Evolutionary conservation across 2,329 filamentous ascomycete species (phyloP).

Genomic region (Trichoderma koningii): DNA sequence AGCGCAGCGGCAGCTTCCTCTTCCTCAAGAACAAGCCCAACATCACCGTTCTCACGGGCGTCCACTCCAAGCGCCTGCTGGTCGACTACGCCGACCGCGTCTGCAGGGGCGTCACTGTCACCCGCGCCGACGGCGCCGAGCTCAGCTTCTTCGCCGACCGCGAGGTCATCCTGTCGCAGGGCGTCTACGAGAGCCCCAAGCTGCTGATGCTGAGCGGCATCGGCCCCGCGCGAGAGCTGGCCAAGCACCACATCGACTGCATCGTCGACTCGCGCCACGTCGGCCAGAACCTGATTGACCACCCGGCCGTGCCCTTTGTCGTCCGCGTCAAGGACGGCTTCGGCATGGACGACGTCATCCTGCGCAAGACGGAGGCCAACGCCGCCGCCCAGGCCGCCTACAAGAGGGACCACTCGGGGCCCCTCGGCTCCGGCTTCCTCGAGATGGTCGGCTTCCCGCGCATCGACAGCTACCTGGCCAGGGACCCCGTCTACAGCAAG

Average conservation of each 20-base stretch:
- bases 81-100: conserved; percentile 48
- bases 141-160: conserved; percentile 50
- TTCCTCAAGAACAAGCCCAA: conserved; percentile 57
- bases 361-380: conserved; percentile 41
- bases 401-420: conserved; percentile 43
- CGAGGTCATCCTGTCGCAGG: conserved; percentile 53
- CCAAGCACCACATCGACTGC: conserved; percentile 54
- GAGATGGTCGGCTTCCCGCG: conserved; percentile 59
- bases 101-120: conserved; percentile 48
- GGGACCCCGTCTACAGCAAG: conserved; percentile 49
- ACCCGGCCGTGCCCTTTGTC: conserved; percentile 56
- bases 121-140: conserved; percentile 44
- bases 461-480: conserved; percentile 57
- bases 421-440: conserved; percentile 45
- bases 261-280: conserved; percentile 62
- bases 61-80: conserved; percentile 55
- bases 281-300: conserved; percentile 65
- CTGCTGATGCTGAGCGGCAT: conserved; percentile 67
- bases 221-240: conserved; percentile 56
- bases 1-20: conserved; percentile 53
- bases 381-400: conserved; percentile 43
- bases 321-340: conserved; percentile 48
- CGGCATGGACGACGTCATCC: conserved; percentile 45
- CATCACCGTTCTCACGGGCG: conserved; percentile 52
- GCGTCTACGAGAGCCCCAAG: conserved; percentile 65